These are phyloP conservation scores for Ananas comosus DNA, from an alignment of 176 grass and related monocot species.

Conservation along the genomic window DNA sequence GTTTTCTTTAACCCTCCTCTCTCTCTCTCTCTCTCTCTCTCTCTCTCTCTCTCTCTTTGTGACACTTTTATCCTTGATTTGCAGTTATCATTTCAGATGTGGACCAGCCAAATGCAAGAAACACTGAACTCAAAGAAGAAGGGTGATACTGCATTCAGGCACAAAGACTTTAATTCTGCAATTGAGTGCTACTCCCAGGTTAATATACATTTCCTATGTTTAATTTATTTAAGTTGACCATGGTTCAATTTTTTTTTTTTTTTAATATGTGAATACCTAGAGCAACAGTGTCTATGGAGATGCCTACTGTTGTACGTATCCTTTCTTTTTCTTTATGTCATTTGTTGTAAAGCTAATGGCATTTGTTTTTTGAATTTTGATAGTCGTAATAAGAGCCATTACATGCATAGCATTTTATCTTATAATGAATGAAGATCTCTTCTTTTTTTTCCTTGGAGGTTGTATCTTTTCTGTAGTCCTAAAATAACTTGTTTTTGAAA, in stretches of 20 bases:
- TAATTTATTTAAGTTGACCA: not conserved
- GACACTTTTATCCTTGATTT: constrained; percentile 14
- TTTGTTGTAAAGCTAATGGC: too few species aligned
- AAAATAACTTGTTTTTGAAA: too few species aligned
- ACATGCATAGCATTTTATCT: too few species aligned
- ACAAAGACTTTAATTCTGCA: constrained; percentile 83
- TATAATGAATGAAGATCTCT: too few species aligned
- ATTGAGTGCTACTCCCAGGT: constrained; percentile 97
- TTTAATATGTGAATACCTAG: not conserved
- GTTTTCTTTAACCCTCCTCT: too few species aligned
- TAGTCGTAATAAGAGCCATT: too few species aligned
- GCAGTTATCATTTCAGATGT: constrained; percentile 99
- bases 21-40: too few species aligned
- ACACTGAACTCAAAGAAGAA: constrained; percentile 98
- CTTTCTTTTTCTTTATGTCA: not conserved
- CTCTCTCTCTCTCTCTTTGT: not conserved
- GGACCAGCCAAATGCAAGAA: constrained; percentile 99
- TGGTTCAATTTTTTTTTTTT: not conserved
- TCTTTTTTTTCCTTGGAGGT: too few species aligned
- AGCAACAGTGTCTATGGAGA: not conserved
- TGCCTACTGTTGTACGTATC: not conserved
- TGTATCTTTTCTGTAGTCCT: too few species aligned
- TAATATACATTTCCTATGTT: constrained; percentile 9
- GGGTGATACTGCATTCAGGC: constrained; percentile 88
- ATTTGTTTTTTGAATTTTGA: too few species aligned